Conservation (phyloP, 352 stramenopile genomes). For the Phytophthora hibernalis region DNA sequence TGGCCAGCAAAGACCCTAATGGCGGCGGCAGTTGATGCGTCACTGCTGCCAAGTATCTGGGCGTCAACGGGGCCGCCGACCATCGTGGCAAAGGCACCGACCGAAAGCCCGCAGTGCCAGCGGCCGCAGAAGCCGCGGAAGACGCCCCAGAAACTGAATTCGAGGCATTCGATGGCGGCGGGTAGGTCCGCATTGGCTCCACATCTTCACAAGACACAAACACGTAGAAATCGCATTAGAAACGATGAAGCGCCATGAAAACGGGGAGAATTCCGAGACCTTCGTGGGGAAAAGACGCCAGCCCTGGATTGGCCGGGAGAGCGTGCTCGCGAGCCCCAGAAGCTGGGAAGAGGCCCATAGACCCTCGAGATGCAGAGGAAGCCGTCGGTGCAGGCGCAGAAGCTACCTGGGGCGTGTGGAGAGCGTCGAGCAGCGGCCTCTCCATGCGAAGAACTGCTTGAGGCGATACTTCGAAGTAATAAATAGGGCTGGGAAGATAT, state of each 20-base stretch:
- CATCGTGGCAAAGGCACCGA: constrained; percentile 29
- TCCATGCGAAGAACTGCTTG: constrained; percentile 20
- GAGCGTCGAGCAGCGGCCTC: constrained; percentile 29
- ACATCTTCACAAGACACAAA: constrained; percentile 18
- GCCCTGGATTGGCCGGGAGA: constrained; percentile 18
- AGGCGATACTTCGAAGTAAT: too few relatives aligned
- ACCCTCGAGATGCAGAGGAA: constrained; percentile 22
- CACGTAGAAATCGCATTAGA: not conserved
- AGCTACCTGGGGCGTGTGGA: not conserved
- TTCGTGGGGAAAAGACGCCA: constrained; percentile 38
- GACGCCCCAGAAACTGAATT: constrained; percentile 10
- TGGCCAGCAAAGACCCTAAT: constrained; percentile 25
- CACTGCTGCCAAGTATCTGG: constrained; percentile 28
- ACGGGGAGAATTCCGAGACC: constrained; percentile 11
- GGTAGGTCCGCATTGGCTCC: constrained; percentile 31
- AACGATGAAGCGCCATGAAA: not conserved
- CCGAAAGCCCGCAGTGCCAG: constrained; percentile 14
- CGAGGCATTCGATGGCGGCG: constrained; percentile 11
- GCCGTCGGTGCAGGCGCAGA: constrained; percentile 3
- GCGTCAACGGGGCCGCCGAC: constrained; percentile 34
- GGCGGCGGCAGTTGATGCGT: constrained; percentile 22
- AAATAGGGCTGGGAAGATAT: not conserved
- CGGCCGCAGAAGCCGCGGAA: constrained; percentile 12
- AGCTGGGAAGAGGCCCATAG: constrained; percentile 19
- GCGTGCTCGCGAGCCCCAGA: constrained; percentile 19